Base-by-base conservation (phyloP, 768 basidiomycete species). In the Leccinellum luteum region DNA sequence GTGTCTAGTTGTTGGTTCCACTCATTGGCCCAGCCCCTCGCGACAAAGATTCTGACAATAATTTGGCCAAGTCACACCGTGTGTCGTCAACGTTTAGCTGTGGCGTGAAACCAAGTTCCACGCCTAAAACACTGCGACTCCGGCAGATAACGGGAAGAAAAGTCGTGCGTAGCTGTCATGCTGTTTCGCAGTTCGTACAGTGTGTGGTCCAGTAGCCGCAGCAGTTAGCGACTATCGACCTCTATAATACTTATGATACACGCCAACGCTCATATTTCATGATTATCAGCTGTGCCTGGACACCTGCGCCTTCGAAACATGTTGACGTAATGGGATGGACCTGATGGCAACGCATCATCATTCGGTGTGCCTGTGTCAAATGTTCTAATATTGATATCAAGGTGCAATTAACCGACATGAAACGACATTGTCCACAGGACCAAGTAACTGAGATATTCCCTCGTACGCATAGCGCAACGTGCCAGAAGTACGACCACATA, bases 401-500 rank as follows among this genome's bases (percentile, higher is more conserved):
- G 38, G 17, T 41, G 38, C 9, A 19, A 41, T 45, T 45, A 19
- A 49, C n/a, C 12, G 25, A 41, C 27, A 34, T 28, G 54, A 25
- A 30, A 27, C 25, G 14, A 28, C n/a, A 21, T 28, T 13, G 60
- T 52, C 66, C 56, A 58, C 59, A 56, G 61, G 61, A 70, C 63
- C 35, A 31, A 52, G 19, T 25, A 15, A 48, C 47, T 51, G 45
- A 52, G 44, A 53, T 56, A 59, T 60, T 64, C 25, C 54, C 44
- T 63, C 61, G 60, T 56, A 71, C 58, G 65, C 51, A 65, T 38
- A 61, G 60, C 62, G 66, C 38, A 67, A 70, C 62, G 54, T 56
- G 27, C 60, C 66, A 66, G 64, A 61, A 64, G 60, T n/a, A 64
- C 65, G 60, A 60, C 56, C 58, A 65, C 71, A 61, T 64, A 64